These are phyloP conservation scores for Lepidium didymum DNA, from an alignment of 345 rosid genomes.

Conservation along the genomic window DNA sequence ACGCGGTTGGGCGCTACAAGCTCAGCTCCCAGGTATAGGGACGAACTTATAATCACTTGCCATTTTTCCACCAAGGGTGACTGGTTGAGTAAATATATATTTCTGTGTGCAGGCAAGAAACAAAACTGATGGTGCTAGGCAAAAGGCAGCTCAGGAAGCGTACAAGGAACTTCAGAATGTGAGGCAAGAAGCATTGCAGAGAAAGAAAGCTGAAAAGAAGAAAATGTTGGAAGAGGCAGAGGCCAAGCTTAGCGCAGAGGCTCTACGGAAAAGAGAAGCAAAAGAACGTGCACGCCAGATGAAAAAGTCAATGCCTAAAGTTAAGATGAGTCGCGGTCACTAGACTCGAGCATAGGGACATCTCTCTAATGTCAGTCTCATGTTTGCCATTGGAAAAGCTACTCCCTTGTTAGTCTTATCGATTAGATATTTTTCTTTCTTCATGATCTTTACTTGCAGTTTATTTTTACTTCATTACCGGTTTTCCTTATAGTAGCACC, in stretches of 20 bases:
- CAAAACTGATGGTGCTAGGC: conserved; percentile 75
- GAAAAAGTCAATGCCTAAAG: conserved; percentile 72
- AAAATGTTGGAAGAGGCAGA: conserved; percentile 79
- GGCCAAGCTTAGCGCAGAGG: conserved; percentile 81
- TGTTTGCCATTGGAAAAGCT: conserved; percentile 2
- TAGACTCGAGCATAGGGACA: conserved; percentile 28
- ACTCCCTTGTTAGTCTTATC: neutral
- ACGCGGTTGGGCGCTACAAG: conserved; percentile 82
- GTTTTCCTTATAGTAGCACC: neutral
- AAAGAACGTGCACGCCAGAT: conserved; percentile 82
- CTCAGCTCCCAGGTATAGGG: conserved; percentile 80
- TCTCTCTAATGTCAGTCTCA: neutral
- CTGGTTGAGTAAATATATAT: neutral
- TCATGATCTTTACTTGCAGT: neutral
- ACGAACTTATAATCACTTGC: neutral
- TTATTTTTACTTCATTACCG: neutral
- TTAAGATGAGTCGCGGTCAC: conserved; percentile 75
- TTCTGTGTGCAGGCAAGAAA: conserved; percentile 53
- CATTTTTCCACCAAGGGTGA: neutral
- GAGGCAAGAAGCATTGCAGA: conserved; percentile 92
- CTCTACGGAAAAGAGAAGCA: conserved; percentile 71
- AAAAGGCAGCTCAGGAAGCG: conserved; percentile 85
- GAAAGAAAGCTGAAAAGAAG: conserved; percentile 76
- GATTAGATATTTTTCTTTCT: conserved; percentile 1
- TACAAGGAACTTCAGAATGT: conserved; percentile 80